Evolutionary conservation across 2,329 filamentous ascomycete genomes (phyloP).

Genomic region (Colletotrichum lupini): DNA sequence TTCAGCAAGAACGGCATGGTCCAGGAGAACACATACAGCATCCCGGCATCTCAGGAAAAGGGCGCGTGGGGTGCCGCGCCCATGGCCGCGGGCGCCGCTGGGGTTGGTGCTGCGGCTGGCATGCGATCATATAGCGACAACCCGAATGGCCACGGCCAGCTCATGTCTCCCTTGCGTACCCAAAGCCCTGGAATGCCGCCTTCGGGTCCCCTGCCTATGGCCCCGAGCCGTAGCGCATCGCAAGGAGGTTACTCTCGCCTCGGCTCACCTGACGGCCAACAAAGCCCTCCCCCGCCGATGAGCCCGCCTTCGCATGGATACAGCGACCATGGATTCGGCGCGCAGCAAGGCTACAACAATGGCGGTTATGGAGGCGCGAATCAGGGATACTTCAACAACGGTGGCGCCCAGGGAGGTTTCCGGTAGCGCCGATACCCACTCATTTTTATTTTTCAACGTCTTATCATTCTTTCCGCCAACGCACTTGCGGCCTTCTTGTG

Average conservation of each 20-base stretch:
- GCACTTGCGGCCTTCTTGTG: background rate
- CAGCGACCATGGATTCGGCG: constrained; percentile 19
- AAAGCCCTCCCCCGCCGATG: constrained; percentile 35
- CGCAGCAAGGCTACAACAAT: constrained; percentile 23
- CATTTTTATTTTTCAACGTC: background rate
- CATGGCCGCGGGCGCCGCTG: constrained; percentile 37
- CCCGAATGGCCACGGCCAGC: constrained; percentile 7
- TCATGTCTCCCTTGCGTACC: constrained; percentile 28
- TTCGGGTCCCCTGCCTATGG: constrained; percentile 29
- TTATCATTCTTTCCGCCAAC: background rate
- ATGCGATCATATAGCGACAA: constrained; percentile 29
- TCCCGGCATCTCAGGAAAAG: constrained; percentile 46
- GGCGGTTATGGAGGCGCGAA: constrained; percentile 24
- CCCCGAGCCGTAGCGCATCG: constrained; percentile 34
- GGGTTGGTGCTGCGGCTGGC: constrained; percentile 21
- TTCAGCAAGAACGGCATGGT: constrained; percentile 42
- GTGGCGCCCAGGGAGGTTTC: constrained; percentile 30
- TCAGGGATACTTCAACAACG: constrained; percentile 31
- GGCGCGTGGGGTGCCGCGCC: constrained; percentile 36
- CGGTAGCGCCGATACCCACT: background rate
- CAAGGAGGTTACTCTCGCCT: constrained; percentile 29
- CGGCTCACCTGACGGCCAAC: constrained; percentile 28
- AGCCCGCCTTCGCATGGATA: constrained; percentile 27
- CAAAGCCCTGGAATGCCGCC: constrained; percentile 34
- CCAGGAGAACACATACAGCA: constrained; percentile 45